phyloP scores from a whole-genome alignment of 106 monocot genomes.

The Narthecium ossifragum region DNA sequence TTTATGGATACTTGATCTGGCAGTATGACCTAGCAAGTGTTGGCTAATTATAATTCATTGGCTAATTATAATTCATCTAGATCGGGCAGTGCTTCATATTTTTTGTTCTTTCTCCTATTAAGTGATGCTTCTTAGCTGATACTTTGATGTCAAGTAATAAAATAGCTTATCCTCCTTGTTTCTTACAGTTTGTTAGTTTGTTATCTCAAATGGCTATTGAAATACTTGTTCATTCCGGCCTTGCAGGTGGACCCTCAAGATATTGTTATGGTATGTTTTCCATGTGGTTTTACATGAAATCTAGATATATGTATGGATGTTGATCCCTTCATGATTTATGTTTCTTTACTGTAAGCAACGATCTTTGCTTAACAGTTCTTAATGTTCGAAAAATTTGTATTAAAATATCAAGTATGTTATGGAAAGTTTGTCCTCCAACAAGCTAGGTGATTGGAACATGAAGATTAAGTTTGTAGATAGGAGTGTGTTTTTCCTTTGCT shows the following conservation, averaged over 20 bases:
- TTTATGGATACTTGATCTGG: background rate
- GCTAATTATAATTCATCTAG: too few species aligned
- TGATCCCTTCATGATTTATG: background rate
- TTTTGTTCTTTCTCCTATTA: background rate
- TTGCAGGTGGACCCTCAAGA: slow-evolving; percentile 98
- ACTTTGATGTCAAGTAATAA: background rate
- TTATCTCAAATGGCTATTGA: background rate
- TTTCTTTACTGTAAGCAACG: too few species aligned
- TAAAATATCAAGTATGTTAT: background rate
- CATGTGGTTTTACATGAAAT: background rate
- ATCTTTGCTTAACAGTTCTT: too few species aligned
- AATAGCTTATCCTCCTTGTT: background rate
- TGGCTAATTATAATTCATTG: too few species aligned
- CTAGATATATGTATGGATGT: background rate
- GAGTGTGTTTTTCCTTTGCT: background rate
- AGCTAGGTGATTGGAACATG: background rate
- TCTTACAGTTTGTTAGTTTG: background rate
- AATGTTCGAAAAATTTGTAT: background rate
- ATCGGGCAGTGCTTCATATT: too few species aligned
- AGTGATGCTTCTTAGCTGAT: background rate
- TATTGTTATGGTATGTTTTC: slow-evolving; percentile 85
- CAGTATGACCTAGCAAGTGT: background rate
- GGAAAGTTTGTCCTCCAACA: background rate
- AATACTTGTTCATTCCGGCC: background rate
- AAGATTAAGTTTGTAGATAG: background rate